Conservation (phyloP, 2,329 filamentous ascomycete species). For the Aotearoamyces nothofagi region DNA sequence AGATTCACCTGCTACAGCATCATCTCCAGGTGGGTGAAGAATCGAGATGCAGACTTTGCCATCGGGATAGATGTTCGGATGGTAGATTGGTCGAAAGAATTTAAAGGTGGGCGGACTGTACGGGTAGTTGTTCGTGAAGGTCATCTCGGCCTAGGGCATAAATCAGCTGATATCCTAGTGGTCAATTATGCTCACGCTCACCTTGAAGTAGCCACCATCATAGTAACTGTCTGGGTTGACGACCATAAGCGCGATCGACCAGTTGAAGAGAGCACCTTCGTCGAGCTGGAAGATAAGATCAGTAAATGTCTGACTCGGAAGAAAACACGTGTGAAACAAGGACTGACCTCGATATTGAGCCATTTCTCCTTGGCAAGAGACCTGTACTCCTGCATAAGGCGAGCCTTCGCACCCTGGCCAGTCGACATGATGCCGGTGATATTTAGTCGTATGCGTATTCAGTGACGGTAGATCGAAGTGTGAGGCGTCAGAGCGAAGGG, state of each 20-base stretch:
- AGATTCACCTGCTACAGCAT: slow-evolving; percentile 78
- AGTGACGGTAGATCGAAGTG: too few relatives aligned
- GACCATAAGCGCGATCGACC: slow-evolving; percentile 81
- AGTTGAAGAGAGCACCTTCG: slow-evolving; percentile 67
- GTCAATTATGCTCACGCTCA: too few relatives aligned
- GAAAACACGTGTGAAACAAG: too few relatives aligned
- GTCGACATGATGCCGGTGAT: slow-evolving; percentile 14
- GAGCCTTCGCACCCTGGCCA: slow-evolving; percentile 47
- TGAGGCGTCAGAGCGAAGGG: too few relatives aligned
- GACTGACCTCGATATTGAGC: slow-evolving; percentile 82
- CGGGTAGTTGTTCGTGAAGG: slow-evolving; percentile 78
- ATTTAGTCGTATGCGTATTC: too few relatives aligned
- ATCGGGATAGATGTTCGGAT: slow-evolving; percentile 88
- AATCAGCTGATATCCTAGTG: too few relatives aligned
- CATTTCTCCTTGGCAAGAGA: slow-evolving; percentile 77
- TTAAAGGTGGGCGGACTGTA: slow-evolving; percentile 80
- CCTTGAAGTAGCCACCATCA: slow-evolving; percentile 82
- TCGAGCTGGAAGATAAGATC: slow-evolving; percentile 39
- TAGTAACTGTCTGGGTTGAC: slow-evolving; percentile 86
- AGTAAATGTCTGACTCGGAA: too few relatives aligned
- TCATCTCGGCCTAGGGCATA: slow-evolving; percentile 56
- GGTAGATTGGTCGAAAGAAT: slow-evolving; percentile 66
- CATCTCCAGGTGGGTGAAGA: slow-evolving; percentile 80
- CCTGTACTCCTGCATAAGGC: slow-evolving; percentile 81
- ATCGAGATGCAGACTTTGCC: slow-evolving; percentile 94